Evolutionary conservation across 306 rosid species (phyloP).

Genomic region (Herpetospermum pedunculosum): DNA sequence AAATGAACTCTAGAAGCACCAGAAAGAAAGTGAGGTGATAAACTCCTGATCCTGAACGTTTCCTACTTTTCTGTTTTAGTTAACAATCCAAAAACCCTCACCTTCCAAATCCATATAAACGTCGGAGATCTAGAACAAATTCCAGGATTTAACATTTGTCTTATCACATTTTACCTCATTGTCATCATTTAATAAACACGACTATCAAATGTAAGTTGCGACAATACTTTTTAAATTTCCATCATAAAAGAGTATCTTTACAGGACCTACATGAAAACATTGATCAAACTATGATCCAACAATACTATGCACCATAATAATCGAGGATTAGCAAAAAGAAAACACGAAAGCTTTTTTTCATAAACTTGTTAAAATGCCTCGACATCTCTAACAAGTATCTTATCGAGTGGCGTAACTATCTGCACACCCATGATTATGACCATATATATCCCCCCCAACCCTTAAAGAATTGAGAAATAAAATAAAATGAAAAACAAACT

Average conservation of each 20-base stretch:
- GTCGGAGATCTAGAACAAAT: neutral
- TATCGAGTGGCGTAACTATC: neutral
- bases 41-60: neutral
- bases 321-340: neutral
- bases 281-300: neutral
- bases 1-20: neutral
- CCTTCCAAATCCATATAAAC: neutral
- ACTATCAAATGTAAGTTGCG: neutral
- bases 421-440: neutral
- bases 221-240: neutral
- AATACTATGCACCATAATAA: neutral
- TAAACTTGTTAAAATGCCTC: neutral
- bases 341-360: neutral
- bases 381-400: constrained; percentile 3
- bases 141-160: neutral
- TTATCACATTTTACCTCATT: neutral
- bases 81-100: neutral
- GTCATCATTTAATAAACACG: neutral
- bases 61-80: neutral
- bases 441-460: neutral
- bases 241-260: neutral
- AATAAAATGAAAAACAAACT: neutral
- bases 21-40: neutral
- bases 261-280: neutral
- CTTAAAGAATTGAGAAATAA: neutral